These are phyloP conservation scores for Penicillium vulpinum DNA, from an alignment of 2,329 filamentous ascomycete genomes.

Conservation along the genomic window DNA sequence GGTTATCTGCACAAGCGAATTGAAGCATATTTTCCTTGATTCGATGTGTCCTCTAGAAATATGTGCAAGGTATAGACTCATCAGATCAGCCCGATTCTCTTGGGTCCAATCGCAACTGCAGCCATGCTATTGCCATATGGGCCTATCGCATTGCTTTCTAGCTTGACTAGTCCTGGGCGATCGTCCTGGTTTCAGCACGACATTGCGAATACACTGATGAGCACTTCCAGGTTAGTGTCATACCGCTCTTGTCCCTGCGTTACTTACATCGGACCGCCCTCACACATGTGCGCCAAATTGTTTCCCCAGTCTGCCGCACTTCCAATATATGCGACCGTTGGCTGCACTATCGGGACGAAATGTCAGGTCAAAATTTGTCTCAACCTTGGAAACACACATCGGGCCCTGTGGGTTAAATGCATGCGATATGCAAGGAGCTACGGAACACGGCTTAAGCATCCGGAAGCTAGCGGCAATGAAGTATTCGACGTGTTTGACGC, in stretches of 20 bases:
- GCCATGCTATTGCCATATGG: no score
- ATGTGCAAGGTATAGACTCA: background rate
- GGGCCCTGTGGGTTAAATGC: slow-evolving; percentile 68
- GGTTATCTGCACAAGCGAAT: slow-evolving; percentile 6
- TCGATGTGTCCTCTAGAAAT: background rate
- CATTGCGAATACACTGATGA: background rate
- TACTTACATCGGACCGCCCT: background rate
- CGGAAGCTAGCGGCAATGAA: slow-evolving; percentile 17
- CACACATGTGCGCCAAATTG: background rate
- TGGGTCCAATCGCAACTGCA: background rate
- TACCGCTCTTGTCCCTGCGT: background rate
- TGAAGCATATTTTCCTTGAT: slow-evolving; percentile 1
- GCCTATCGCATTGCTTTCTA: background rate
- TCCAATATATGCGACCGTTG: background rate
- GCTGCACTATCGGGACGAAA: slow-evolving; percentile 11
- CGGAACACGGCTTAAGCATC: slow-evolving; percentile 68
- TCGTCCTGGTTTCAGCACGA: background rate
- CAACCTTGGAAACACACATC: slow-evolving; percentile 56
- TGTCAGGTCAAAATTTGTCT: slow-evolving; percentile 54
- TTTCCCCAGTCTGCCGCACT: background rate
- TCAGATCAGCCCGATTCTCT: background rate
- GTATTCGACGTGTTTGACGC: slow-evolving; percentile 32
- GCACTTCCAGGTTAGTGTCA: background rate
- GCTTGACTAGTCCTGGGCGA: background rate
- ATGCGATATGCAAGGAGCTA: slow-evolving; percentile 65